phyloP scores from a whole-genome alignment of 495 filamentous ascomycete species.

The Echria macrotheca region DNA sequence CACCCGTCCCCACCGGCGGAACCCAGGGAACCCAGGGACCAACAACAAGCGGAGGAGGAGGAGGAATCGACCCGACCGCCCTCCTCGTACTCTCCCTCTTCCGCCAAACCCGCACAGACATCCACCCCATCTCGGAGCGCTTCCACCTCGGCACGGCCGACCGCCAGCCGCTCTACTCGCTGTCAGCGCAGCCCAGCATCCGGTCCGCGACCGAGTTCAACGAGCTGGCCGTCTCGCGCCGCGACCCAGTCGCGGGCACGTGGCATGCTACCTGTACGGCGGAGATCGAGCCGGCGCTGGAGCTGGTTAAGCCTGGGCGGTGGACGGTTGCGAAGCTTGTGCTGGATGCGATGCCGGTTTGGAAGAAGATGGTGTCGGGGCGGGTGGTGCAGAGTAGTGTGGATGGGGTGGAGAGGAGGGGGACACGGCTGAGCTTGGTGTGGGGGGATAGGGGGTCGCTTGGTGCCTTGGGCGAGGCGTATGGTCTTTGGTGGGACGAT shows the following conservation, averaged over 20 bases:
- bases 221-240: constrained; percentile 6
- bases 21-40: background rate
- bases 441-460: constrained; percentile 1
- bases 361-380: constrained; percentile 2
- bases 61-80: background rate
- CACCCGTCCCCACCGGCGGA: background rate
- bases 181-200: constrained; percentile 9
- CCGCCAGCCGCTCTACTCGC: constrained; percentile 13
- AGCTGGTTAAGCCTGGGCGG: background rate
- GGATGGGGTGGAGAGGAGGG: background rate
- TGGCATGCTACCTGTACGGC: constrained; percentile 3
- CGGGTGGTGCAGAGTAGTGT: background rate
- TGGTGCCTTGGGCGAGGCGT: background rate
- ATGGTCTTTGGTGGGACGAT: constrained; percentile 4
- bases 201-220: constrained; percentile 11
- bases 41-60: background rate
- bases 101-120: constrained; percentile 6
- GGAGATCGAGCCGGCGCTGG: constrained; percentile 5
- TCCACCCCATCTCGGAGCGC: constrained; percentile 5
- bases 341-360: constrained; percentile 6
- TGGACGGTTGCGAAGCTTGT: constrained; percentile 3
- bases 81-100: constrained; percentile 5
- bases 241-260: constrained; percentile 3
- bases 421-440: background rate
- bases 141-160: constrained; percentile 11